A percentile compares a stretch with the other conserved stretches of the same genome.
These are phyloP conservation scores for Lenwebbia sp. DNA, from an alignment of 345 rosid genomes.

Conservation along the genomic window DNA sequence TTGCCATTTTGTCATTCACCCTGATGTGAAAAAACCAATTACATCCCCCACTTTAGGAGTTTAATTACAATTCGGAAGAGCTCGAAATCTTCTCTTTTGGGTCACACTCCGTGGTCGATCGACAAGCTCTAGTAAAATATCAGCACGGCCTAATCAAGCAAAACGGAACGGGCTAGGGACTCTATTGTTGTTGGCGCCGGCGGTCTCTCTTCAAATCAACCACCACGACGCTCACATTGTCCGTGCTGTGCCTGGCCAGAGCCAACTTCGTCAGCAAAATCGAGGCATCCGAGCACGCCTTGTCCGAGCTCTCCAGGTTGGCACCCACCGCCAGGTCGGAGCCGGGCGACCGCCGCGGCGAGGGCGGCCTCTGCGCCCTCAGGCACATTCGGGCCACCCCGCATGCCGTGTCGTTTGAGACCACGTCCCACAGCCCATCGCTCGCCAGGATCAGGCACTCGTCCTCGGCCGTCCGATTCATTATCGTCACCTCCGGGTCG, in stretches of 20 bases:
- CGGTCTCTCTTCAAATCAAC: conserved; percentile 53
- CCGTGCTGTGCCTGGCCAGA: conserved; percentile 59
- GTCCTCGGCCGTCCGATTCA: conserved; percentile 37
- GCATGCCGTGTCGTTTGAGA: conserved; percentile 53
- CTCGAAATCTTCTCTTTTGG: background rate
- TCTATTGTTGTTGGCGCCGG: background rate
- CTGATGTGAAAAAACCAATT: background rate
- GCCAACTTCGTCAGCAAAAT: conserved; percentile 75
- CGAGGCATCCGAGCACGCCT: conserved; percentile 72
- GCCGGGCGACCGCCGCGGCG: conserved; percentile 7
- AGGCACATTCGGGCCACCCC: conserved; percentile 51
- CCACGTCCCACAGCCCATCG: conserved; percentile 77
- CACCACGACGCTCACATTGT: conserved; percentile 82
- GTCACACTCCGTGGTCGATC: background rate
- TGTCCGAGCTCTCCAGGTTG: conserved; percentile 26
- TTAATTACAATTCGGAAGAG: background rate
- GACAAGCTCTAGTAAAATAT: background rate
- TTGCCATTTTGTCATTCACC: background rate
- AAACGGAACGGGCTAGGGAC: background rate
- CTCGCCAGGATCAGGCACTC: conserved; percentile 63
- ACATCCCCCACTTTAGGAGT: background rate
- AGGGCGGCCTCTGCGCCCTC: conserved; percentile 15
- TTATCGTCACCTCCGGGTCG: conserved; percentile 54
- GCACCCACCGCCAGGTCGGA: conserved; percentile 9
- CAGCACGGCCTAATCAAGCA: background rate